Percentiles rank a stretch among this genome's conserved stretches.
Conservation (phyloP, 305 asterid genomes). For the Caryopteris hybrid region DNA sequence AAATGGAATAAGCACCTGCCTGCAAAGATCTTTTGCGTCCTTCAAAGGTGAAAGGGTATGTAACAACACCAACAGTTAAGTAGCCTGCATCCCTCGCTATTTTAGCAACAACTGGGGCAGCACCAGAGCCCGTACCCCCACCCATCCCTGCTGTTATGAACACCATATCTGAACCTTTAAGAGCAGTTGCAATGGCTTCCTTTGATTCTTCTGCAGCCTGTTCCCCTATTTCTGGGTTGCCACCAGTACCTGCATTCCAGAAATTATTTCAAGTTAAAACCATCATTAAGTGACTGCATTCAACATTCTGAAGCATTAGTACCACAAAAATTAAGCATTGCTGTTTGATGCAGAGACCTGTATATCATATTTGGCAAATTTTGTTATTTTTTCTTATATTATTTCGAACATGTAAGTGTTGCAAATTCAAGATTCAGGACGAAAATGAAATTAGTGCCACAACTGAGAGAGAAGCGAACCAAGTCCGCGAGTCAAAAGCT, state of each 20-base stretch:
- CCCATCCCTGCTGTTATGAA: slow-evolving; percentile 99
- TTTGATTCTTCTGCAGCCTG: slow-evolving; percentile 97
- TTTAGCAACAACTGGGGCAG: slow-evolving; percentile 93
- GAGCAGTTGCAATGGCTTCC: slow-evolving; percentile 77
- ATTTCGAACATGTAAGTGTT: neutral
- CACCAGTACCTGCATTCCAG: slow-evolving; percentile 78
- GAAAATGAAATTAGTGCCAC: neutral
- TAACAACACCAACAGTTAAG: slow-evolving; percentile 91
- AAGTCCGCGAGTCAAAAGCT: slow-evolving; percentile 94
- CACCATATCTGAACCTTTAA: slow-evolving; percentile 96
- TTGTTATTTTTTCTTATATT: neutral
- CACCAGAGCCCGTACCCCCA: slow-evolving; percentile 99
- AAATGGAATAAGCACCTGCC: slow-evolving; percentile 39
- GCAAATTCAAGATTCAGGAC: neutral
- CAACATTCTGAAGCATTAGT: neutral
- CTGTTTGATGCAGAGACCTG: neutral
- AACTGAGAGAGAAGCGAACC: slow-evolving; percentile 46
- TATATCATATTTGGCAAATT: neutral
- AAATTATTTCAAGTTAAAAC: slow-evolving; percentile 3
- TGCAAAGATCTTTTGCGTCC: slow-evolving; percentile 88
- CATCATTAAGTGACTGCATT: neutral
- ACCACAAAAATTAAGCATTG: slow-evolving; percentile 10
- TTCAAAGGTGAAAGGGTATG: slow-evolving; percentile 93
- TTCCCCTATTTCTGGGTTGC: slow-evolving; percentile 85
- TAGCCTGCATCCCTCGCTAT: slow-evolving; percentile 90